These are phyloP conservation scores for Solanum arcanum DNA, from an alignment of 257 asterid genomes.

Conservation along the genomic window DNA sequence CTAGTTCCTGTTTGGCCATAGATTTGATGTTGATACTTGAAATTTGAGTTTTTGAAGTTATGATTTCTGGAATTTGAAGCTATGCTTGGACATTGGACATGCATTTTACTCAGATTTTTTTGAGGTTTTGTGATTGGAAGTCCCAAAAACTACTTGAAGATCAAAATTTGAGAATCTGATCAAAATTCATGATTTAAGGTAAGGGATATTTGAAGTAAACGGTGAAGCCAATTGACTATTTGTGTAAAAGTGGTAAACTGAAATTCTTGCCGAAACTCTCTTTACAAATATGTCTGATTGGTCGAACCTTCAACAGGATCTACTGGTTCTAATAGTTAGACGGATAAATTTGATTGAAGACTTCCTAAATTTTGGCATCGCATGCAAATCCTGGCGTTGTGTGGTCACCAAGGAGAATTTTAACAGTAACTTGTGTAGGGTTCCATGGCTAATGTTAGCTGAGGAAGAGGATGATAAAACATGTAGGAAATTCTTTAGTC, in stretches of 20 bases:
- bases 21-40: neutral
- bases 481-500: neutral
- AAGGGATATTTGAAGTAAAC: neutral
- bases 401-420: neutral
- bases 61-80: neutral
- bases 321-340: neutral
- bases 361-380: neutral
- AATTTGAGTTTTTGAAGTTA: neutral
- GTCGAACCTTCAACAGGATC: neutral
- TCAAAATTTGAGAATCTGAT: neutral
- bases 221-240: neutral
- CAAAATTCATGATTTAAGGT: neutral
- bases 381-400: neutral
- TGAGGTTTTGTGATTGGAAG: neutral
- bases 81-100: neutral
- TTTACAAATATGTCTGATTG: neutral
- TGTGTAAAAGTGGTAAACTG: neutral
- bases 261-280: neutral
- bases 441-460: neutral
- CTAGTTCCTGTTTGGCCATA: neutral
- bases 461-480: neutral
- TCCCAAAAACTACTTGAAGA: neutral
- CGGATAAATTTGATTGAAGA: neutral
- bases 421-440: neutral
- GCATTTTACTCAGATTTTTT: neutral